Conservation (phyloP, 805 yeast species). For the Saccharomycopsis selenospora region DNA sequence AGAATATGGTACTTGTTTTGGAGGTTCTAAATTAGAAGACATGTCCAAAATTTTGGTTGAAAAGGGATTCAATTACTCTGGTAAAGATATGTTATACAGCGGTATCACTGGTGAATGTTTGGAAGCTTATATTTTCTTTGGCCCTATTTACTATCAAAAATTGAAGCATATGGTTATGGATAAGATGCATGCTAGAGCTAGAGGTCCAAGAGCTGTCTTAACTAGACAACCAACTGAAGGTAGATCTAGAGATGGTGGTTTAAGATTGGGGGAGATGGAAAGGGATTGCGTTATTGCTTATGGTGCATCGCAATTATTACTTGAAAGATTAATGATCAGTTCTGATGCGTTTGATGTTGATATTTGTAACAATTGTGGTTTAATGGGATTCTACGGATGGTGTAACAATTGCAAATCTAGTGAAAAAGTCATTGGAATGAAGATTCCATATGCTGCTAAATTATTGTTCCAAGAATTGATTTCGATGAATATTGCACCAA, state of each 20-base stretch:
- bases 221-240: constrained; percentile 99
- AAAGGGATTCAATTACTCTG: constrained; percentile 88
- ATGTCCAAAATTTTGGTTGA: constrained; percentile 88
- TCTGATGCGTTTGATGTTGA: constrained; percentile 98
- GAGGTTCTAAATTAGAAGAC: constrained; percentile 93
- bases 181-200: constrained; percentile 99
- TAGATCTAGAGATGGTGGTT: constrained; percentile 97
- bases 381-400: constrained; percentile 97
- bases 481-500: constrained; percentile 98
- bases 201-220: constrained; percentile 97
- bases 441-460: constrained; percentile 98
- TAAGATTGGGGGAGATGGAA: constrained; percentile 98
- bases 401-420: constrained; percentile 92
- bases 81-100: constrained; percentile 94
- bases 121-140: constrained; percentile 96
- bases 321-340: constrained; percentile 92
- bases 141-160: constrained; percentile 96
- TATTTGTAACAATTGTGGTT: constrained; percentile 87
- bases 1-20: constrained; percentile 97
- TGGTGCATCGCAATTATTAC: constrained; percentile 90
- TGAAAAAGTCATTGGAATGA: constrained; percentile 83
- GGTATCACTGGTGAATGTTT: constrained; percentile 97
- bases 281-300: constrained; percentile 99
- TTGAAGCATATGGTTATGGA: constrained; percentile 98
- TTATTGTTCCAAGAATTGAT: constrained; percentile 91